Base-by-base conservation (phyloP, 805 yeast species). In the Cyberlindnera meyerae region DNA sequence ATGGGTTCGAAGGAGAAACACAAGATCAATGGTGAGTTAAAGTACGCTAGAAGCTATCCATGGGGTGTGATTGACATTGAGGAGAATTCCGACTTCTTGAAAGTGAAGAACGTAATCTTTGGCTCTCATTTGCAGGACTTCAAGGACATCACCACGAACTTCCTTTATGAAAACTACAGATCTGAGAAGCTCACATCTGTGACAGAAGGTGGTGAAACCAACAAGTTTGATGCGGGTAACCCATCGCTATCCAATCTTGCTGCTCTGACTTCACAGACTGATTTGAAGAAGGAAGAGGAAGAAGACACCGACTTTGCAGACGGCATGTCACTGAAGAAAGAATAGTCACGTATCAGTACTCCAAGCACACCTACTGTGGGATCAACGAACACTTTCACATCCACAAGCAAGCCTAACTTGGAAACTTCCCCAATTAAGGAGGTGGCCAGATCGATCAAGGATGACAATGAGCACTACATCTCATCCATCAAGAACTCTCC, bases 41-140 rank as follows among this genome's bases (percentile, higher is more conserved):
- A 76, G 31, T 73, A 74, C 49, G 77, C 75, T 11, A 75, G 93
- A 63, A 63, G 67, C 39, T 83, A 83, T 51, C 89, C 90, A 21
- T 84, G 93, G 93, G 90, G 90, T 8, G 44, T 65, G 24, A 66
- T 75, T 31, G 75, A 71, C 45, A 68, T 75, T 40, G 68, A 73
- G 18, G 59, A 62, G 18, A 62, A 65, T 41, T 71, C 78, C 27
- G 83, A 79, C 50, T 70, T 78, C 52, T 56, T 69, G 6, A 57
- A 73, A 13, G 63, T 85, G 51, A 77, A 81, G 45, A 72, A 80
- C 32, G 90, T 83, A 3, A 57, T 85, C 27, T 75, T 85, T 53
- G 94, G 94, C 6, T 75, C 89, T n/a, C 95, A 86, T 56, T 65
- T 84, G 47, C 82, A 79, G 55, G 93, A 83, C 52, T 75, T 83